Evolutionary conservation across 129 eudicot species (phyloP), one percentile per base, ranked within the genome.

Genomic region (Helianthus tuberosus): DNA sequence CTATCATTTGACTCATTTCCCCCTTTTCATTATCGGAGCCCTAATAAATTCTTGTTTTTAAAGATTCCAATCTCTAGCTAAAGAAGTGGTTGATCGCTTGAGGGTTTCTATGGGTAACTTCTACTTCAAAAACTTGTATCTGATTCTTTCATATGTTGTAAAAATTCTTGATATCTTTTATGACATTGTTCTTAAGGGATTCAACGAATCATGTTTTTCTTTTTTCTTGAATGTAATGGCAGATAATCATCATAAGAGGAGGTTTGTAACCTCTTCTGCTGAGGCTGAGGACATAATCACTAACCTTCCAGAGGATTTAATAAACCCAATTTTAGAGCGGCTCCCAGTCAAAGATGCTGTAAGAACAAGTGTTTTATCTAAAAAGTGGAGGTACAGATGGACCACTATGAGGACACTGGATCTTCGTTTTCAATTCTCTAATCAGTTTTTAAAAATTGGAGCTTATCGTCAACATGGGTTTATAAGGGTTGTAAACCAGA

Each of bases 331-430:
- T 38, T 50, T 75, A 15, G 70, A 66, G 72, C 63, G 63, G 14
- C 46, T 75, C 43, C 79, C 79, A 1, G 8, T 75, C 57, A 11
- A 52, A 36, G 79, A 75, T 51, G 79, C 72, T 11, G 32, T 75
- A 11, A 51, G 55, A 1, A 64, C 72, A 49, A 67, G 63, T 39
- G 23, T 53, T 7, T 11, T 75, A n/a, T 75, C 79, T 1, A 64
- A 6, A 67, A 53, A 39, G 0, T 75, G 72, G 79, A 64, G 72
- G 41, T 65, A 65, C 6, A 64, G 15, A 17, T 75, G 79, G 79
- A 75, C 66, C 2, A 17, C 20, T 7, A 64, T 52, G 65, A 64
- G 51, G 5, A 41, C 32, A 1, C 46, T 78, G 53, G 59, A 20
- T 1, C 29, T 77, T 32, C 53, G n/a, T 12, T 11, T 23, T 4